A percentile compares a stretch with the other conserved stretches of the same genome.
Evolutionary conservation across 2,329 filamentous ascomycete genomes (phyloP).

Genomic region (Amylocarpus encephaloides): DNA sequence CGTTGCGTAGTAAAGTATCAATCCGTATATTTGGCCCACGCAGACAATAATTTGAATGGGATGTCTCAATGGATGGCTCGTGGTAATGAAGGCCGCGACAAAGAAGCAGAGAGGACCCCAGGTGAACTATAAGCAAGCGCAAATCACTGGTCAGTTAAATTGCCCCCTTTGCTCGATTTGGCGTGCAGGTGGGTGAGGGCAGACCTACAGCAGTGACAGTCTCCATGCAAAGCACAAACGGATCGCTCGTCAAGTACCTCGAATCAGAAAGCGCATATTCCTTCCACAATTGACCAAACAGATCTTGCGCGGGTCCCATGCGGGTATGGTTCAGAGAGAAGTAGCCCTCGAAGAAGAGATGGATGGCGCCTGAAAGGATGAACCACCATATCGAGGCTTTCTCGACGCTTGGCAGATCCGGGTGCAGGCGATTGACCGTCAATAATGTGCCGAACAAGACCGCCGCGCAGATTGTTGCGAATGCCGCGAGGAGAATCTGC

Average conservation of each 20-base stretch:
- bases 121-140: slow-evolving; percentile 34
- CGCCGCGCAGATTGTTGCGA: slow-evolving; percentile 47
- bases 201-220: slow-evolving; percentile 40
- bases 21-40: slow-evolving; percentile 41
- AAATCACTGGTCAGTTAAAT: background rate
- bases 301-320: slow-evolving; percentile 36
- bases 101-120: slow-evolving; percentile 55
- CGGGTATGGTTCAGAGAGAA: slow-evolving; percentile 39
- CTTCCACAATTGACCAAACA: slow-evolving; percentile 52
- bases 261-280: slow-evolving; percentile 52
- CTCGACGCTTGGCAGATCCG: slow-evolving; percentile 47
- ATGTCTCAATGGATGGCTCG: slow-evolving; percentile 41
- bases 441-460: slow-evolving; percentile 53
- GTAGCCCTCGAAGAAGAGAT: slow-evolving; percentile 36
- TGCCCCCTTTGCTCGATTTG: too few relatives aligned
- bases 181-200: background rate
- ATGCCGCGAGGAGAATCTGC: slow-evolving; percentile 51
- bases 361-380: slow-evolving; percentile 45
- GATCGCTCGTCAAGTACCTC: slow-evolving; percentile 46
- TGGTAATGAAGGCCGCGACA: slow-evolving; percentile 41
- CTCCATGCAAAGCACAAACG: slow-evolving; percentile 52
- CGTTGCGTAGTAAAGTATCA: slow-evolving; percentile 58
- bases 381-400: slow-evolving; percentile 66
- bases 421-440: slow-evolving; percentile 46
- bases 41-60: slow-evolving; percentile 40